Conservation (phyloP, 139 green algal species). For the Nannochloris sp. region DNA sequence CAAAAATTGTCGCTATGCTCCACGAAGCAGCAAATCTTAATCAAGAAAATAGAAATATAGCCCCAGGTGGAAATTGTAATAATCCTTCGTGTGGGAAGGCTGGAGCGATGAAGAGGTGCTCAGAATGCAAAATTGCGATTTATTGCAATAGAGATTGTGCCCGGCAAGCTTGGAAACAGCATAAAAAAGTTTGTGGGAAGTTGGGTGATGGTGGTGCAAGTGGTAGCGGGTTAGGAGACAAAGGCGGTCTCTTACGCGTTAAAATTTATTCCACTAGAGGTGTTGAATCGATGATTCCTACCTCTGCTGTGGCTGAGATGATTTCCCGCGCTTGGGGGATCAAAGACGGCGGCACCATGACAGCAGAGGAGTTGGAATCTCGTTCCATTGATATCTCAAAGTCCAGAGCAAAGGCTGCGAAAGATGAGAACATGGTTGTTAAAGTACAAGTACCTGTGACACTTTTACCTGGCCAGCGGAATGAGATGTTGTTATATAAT, state of each 20-base stretch:
- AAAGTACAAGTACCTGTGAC: conserved; percentile 16
- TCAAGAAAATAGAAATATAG: neutral
- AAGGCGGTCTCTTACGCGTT: neutral
- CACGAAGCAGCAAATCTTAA: neutral
- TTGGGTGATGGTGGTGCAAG: neutral
- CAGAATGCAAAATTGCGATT: neutral
- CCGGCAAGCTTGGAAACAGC: neutral
- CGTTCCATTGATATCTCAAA: neutral
- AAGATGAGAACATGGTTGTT: neutral
- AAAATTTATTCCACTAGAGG: neutral
- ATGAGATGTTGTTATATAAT: neutral
- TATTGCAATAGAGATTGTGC: conserved; percentile 9
- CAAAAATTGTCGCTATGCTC: neutral
- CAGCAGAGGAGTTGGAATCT: neutral
- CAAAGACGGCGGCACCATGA: no score
- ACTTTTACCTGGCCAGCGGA: neutral
- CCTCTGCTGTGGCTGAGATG: no score
- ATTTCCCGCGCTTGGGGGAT: neutral
- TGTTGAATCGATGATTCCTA: neutral
- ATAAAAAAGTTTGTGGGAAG: neutral
- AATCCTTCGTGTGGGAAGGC: conserved; percentile 3
- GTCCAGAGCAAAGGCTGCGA: neutral
- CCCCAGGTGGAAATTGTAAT: neutral
- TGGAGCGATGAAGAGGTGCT: neutral
- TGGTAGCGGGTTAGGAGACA: no score